Conservation (phyloP, 2,329 filamentous ascomycete genomes). For the Aspergillus hiratsukae region DNA sequence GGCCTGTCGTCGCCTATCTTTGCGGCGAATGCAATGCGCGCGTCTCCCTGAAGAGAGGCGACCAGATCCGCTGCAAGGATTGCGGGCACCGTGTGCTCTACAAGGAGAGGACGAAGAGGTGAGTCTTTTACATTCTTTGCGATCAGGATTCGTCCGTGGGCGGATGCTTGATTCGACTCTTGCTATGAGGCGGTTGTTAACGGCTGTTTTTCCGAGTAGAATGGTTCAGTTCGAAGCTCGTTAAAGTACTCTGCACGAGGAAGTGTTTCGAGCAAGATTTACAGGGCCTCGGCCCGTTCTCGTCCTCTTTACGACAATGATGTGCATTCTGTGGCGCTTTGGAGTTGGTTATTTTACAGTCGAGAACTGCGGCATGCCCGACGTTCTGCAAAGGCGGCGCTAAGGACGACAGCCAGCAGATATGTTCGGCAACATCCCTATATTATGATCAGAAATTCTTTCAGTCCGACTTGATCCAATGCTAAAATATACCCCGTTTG, state of each 20-base stretch:
- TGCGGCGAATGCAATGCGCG: slow-evolving; percentile 83
- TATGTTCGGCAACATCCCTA: background rate
- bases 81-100: slow-evolving; percentile 95
- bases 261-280: slow-evolving; percentile 4
- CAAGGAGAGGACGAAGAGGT: slow-evolving; percentile 98
- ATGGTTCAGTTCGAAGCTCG: slow-evolving; percentile 99
- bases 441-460: background rate
- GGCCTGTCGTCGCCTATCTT: slow-evolving; percentile 61
- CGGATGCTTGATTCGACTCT: slow-evolving; percentile 4
- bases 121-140: slow-evolving; percentile 33
- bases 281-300: slow-evolving; percentile 5
- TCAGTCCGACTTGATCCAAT: background rate
- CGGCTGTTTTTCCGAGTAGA: slow-evolving; percentile 44
- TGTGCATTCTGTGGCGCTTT: slow-evolving; percentile 32
- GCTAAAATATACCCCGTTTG: background rate
- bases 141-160: background rate
- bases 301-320: slow-evolving; percentile 17
- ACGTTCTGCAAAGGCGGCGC: background rate
- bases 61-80: slow-evolving; percentile 81
- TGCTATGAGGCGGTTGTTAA: slow-evolving; percentile 2
- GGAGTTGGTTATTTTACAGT: slow-evolving; percentile 17
- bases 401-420: background rate
- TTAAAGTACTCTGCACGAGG: slow-evolving; percentile 41
- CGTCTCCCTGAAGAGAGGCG: slow-evolving; percentile 69
- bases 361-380: background rate